Evolutionary conservation across 2,329 filamentous ascomycete genomes (phyloP).

Genomic region (Colletotrichum caudatum): DNA sequence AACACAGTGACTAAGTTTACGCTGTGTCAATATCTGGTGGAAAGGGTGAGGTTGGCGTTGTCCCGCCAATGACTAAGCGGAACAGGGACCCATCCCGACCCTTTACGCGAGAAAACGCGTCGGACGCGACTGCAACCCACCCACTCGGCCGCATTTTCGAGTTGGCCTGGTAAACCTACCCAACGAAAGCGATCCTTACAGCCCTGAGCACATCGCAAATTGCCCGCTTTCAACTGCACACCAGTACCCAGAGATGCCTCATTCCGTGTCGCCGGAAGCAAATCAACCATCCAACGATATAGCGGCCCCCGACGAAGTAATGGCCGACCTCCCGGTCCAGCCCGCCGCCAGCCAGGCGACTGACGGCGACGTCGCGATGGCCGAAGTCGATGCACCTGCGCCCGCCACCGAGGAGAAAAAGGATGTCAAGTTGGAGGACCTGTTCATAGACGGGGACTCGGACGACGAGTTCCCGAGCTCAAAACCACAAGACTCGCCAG

Average conservation of each 20-base stretch:
- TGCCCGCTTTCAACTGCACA: not conserved
- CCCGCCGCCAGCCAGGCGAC: conserved; percentile 48
- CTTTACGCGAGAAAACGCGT: conserved; percentile 43
- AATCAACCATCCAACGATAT: conserved; percentile 45
- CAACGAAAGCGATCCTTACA: conserved; percentile 3
- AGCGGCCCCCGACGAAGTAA: conserved; percentile 50
- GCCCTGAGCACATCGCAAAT: not conserved
- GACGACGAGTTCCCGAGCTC: conserved; percentile 72
- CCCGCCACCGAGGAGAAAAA: conserved; percentile 51
- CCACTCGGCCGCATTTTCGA: conserved; percentile 22
- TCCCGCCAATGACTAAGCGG: conserved; percentile 29
- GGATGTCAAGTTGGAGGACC: conserved; percentile 67
- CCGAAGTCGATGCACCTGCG: conserved; percentile 48
- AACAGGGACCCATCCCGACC: not conserved
- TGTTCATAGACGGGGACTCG: conserved; percentile 70
- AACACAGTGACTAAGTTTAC: no score
- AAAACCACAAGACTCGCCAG: conserved; percentile 52
- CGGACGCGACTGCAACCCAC: conserved; percentile 23
- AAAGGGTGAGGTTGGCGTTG: not conserved
- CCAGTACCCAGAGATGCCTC: conserved; percentile 55
- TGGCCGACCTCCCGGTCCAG: conserved; percentile 48
- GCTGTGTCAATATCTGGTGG: no score
- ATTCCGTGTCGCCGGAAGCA: conserved; percentile 55
- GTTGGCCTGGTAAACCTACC: conserved; percentile 18
- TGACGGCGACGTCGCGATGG: conserved; percentile 58